phyloP scores from a whole-genome alignment of 2,329 filamentous ascomycete genomes.

The Tothia fuscella region DNA sequence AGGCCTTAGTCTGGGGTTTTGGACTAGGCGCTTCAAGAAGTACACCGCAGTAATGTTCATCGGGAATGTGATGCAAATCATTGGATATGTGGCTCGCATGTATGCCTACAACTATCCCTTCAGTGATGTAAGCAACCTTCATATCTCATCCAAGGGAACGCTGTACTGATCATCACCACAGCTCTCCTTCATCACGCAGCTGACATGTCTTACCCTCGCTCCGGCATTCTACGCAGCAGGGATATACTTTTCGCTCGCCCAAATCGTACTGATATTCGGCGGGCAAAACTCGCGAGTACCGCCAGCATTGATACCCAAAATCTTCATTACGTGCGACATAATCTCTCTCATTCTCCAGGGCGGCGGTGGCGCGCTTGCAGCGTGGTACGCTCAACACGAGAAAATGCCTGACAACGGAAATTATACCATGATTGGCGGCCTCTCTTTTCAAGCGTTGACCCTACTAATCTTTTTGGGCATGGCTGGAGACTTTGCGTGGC shows the following conservation, averaged over 20 bases:
- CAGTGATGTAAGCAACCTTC: slow-evolving; percentile 15
- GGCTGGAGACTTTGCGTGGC: slow-evolving; percentile 24
- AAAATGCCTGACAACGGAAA: slow-evolving; percentile 20
- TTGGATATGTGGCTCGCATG: slow-evolving; percentile 10
- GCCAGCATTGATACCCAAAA: slow-evolving; percentile 35
- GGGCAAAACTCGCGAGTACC: slow-evolving; percentile 30
- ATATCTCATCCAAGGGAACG: neutral
- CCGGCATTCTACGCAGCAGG: slow-evolving; percentile 49
- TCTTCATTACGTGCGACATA: slow-evolving; percentile 40
- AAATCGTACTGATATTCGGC: slow-evolving; percentile 29
- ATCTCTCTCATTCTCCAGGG: slow-evolving; percentile 35
- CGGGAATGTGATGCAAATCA: slow-evolving; percentile 7
- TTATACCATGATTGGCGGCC: slow-evolving; percentile 34
- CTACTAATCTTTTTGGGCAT: slow-evolving; percentile 31
- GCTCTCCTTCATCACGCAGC: slow-evolving; percentile 51
- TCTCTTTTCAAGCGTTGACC: slow-evolving; percentile 32
- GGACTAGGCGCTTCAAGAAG: slow-evolving; percentile 7
- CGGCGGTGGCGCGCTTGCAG: slow-evolving; percentile 31
- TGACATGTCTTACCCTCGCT: slow-evolving; percentile 47
- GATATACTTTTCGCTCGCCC: slow-evolving; percentile 51
- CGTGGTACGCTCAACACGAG: slow-evolving; percentile 16
- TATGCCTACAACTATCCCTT: slow-evolving; percentile 10
- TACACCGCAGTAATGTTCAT: slow-evolving; percentile 10
- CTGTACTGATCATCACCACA: slow-evolving; percentile 19
- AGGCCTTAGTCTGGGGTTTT: slow-evolving; percentile 3